Evolutionary conservation across 106 monocot genomes (phyloP).

Genomic region (Apostasia shenzhenica): DNA sequence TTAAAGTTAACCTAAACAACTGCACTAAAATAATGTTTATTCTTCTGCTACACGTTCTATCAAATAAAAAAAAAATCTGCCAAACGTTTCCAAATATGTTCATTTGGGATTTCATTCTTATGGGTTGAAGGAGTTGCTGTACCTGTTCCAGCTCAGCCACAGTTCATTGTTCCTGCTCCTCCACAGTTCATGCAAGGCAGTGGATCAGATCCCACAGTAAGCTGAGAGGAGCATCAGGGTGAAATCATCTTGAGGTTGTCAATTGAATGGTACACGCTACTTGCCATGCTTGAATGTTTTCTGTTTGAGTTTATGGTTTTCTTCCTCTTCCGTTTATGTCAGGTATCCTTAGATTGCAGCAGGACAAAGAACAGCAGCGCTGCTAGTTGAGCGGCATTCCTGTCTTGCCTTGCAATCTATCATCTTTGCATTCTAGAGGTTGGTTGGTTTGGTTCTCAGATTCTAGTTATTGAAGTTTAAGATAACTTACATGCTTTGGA

Average conservation of each 20-base stretch:
- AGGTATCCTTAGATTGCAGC: constrained; percentile 77
- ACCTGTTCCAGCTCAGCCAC: constrained; percentile 35
- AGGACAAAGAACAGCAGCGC: constrained; percentile 67
- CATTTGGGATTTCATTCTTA: constrained; percentile 1
- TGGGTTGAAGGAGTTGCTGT: constrained; percentile 17
- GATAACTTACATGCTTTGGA: too few relatives aligned
- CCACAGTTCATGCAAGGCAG: constrained; percentile 55
- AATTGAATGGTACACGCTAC: background rate
- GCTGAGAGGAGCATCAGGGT: constrained; percentile 30
- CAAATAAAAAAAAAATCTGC: too few relatives aligned
- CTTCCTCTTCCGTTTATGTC: constrained; percentile 1
- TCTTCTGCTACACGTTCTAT: too few relatives aligned
- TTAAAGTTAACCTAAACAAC: too few relatives aligned
- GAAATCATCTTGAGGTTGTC: constrained; percentile 33
- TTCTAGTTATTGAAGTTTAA: too few relatives aligned
- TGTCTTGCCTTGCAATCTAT: constrained; percentile 48
- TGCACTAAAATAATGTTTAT: too few relatives aligned
- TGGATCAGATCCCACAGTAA: constrained; percentile 49
- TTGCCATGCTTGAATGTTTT: background rate
- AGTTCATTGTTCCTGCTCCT: constrained; percentile 45
- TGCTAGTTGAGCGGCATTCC: constrained; percentile 49
- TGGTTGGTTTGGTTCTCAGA: background rate
- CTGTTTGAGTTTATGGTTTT: background rate
- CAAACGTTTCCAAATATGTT: background rate
- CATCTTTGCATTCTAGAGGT: constrained; percentile 57